These are phyloP conservation scores for Neofusicoccum ribis DNA, from an alignment of 2,329 filamentous ascomycete genomes.

Conservation along the genomic window DNA sequence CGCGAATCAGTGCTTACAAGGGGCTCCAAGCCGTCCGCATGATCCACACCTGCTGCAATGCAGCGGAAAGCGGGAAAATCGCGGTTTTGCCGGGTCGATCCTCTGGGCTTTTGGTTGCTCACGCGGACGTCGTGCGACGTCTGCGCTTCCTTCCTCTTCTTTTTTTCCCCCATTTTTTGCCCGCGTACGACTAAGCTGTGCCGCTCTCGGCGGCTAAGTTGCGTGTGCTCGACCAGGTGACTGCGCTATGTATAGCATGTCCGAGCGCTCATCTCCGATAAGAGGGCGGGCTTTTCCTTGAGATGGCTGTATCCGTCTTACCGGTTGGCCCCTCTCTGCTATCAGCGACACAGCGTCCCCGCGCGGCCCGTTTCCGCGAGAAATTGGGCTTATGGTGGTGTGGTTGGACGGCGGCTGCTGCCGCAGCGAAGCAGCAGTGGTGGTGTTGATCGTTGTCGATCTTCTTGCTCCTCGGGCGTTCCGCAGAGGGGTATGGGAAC, in stretches of 20 bases:
- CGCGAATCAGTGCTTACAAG: not conserved
- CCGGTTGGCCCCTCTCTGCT: not conserved
- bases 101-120: not conserved
- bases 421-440: not conserved
- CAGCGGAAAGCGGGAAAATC: not conserved
- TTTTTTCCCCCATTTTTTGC: too few relatives aligned
- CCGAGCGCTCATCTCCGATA: not conserved
- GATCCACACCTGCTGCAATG: not conserved
- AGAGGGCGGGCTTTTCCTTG: not conserved
- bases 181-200: too few relatives aligned
- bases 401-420: not conserved
- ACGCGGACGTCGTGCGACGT: not conserved
- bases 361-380: not conserved
- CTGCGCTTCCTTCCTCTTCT: too few relatives aligned
- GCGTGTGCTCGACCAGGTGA: too few relatives aligned
- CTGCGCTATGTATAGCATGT: too few relatives aligned
- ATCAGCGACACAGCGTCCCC: not conserved
- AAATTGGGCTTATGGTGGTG: not conserved
- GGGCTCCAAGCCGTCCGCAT: not conserved
- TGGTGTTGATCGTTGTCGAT: not conserved
- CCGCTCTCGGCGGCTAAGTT: too few relatives aligned
- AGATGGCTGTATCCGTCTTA: not conserved
- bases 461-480: not conserved
- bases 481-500: too few relatives aligned
- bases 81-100: conserved; percentile 1